phyloP scores from a whole-genome alignment of 345 rosid species.

The Gossypium arboreum region DNA sequence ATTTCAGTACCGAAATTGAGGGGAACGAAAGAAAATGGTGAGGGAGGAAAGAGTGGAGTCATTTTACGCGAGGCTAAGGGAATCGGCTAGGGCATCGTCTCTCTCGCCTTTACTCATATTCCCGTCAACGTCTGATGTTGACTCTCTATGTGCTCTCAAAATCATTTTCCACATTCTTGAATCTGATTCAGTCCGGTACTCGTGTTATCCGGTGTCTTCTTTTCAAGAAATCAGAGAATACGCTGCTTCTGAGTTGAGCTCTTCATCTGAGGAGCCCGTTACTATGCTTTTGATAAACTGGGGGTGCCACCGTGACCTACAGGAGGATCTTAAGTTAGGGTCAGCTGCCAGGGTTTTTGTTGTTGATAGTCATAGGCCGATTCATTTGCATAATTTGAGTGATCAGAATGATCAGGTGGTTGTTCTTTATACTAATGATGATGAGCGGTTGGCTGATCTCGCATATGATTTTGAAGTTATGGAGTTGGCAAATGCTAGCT shows the following conservation, averaged over 20 bases:
- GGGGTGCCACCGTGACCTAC: constrained; percentile 92
- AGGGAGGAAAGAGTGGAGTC: constrained; percentile 67
- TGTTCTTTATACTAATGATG: constrained; percentile 78
- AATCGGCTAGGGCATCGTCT: constrained; percentile 55
- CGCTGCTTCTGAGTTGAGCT: constrained; percentile 52
- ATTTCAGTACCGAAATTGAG: constrained; percentile 16
- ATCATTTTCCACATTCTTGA: constrained; percentile 74
- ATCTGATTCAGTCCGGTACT: constrained; percentile 85
- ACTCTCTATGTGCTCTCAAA: constrained; percentile 87
- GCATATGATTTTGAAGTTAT: constrained; percentile 77
- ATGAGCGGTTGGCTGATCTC: constrained; percentile 78
- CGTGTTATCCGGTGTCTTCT: constrained; percentile 96
- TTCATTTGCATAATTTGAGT: constrained; percentile 84
- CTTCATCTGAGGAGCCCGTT: constrained; percentile 40
- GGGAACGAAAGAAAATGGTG: constrained; percentile 43
- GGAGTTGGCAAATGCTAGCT: constrained; percentile 65
- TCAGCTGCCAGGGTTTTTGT: constrained; percentile 65
- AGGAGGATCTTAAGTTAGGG: constrained; percentile 50
- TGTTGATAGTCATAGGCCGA: constrained; percentile 91
- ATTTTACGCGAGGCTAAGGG: constrained; percentile 69
- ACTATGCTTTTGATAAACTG: constrained; percentile 75
- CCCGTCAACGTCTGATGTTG: constrained; percentile 91
- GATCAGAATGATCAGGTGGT: constrained; percentile 68
- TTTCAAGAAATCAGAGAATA: constrained; percentile 75
- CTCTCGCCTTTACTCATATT: constrained; percentile 74